Evolutionary conservation across 345 rosid species (phyloP).

Genomic region (Hevea brasiliensis): DNA sequence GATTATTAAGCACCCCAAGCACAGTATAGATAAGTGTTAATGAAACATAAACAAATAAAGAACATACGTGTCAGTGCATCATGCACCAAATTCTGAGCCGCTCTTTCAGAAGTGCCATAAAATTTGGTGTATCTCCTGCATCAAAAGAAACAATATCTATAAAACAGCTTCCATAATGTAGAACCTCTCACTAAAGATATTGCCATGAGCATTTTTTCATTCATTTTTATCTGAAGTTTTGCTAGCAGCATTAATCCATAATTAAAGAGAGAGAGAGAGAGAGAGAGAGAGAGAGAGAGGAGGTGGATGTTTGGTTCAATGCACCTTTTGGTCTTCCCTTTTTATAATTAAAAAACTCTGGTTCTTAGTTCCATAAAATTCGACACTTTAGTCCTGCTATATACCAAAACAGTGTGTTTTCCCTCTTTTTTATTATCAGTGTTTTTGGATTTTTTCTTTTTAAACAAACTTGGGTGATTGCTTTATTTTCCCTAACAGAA

Average conservation of each 20-base stretch:
- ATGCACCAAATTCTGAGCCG: constrained; percentile 81
- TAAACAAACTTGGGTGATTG: too few species aligned
- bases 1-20: neutral
- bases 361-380: too few species aligned
- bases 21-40: neutral
- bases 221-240: neutral
- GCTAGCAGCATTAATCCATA: neutral
- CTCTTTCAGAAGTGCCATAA: constrained; percentile 86
- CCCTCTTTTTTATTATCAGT: too few species aligned
- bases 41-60: constrained; percentile 7
- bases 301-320: neutral
- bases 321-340: neutral
- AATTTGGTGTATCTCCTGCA: constrained; percentile 93
- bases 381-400: too few species aligned
- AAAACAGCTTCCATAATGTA: neutral
- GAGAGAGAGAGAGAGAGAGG: too few species aligned
- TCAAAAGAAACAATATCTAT: neutral
- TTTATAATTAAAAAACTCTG: neutral
- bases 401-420: too few species aligned
- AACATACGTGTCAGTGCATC: constrained; percentile 83
- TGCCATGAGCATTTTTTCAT: neutral
- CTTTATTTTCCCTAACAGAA: neutral
- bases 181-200: neutral
- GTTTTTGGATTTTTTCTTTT: too few species aligned
- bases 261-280: neutral